A percentile compares a stretch with the other conserved stretches of the same genome.
Evolutionary conservation across 768 basidiomycete species (phyloP).

Genomic region (Boletus rex-veris): DNA sequence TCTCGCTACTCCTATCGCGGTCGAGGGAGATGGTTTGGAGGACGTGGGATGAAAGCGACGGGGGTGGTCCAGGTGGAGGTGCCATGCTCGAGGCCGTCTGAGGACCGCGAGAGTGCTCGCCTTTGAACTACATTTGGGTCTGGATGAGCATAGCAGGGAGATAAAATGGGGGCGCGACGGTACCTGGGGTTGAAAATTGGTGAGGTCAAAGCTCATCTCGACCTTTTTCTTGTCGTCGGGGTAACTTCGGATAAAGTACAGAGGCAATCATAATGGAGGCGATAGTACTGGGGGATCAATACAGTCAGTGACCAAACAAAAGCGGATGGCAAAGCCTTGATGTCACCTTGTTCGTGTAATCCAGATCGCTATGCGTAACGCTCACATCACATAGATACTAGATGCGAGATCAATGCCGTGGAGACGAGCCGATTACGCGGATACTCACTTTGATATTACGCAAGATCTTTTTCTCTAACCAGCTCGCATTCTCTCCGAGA

Average conservation of each 20-base stretch:
- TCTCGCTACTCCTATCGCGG: background rate
- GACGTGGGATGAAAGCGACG: background rate
- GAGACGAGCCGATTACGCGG: background rate
- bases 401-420: background rate
- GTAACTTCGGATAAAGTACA: background rate
- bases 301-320: background rate
- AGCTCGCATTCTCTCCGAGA: background rate
- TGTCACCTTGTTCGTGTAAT: background rate
- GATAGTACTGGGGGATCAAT: background rate
- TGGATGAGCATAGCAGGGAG: background rate
- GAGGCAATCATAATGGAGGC: background rate
- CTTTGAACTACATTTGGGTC: background rate
- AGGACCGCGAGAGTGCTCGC: background rate
- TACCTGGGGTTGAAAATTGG: background rate
- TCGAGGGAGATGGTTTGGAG: background rate
- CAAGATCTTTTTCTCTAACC: background rate
- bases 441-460: background rate
- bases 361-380: background rate
- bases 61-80: background rate
- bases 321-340: background rate
- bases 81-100: background rate
- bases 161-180: background rate
- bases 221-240: background rate
- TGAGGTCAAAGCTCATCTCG: background rate
- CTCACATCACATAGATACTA: background rate